Conservation (phyloP, 2,329 filamentous ascomycete genomes). For the Curvularia verruculosa region DNA sequence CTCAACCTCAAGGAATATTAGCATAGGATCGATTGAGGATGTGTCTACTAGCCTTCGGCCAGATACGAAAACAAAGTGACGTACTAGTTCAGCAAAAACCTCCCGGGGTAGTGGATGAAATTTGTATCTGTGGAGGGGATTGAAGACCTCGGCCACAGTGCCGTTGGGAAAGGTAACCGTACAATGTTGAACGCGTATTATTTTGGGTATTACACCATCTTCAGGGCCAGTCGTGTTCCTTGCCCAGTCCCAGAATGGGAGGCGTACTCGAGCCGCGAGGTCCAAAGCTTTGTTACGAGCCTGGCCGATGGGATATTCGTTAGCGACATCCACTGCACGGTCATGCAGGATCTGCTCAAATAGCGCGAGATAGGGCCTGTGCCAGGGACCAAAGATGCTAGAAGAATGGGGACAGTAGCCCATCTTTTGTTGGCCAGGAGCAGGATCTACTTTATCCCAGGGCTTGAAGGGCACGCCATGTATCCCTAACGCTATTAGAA, state of each 20-base stretch:
- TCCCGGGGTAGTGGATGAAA: conserved; percentile 40
- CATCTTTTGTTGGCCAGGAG: conserved; percentile 28
- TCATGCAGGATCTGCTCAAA: conserved; percentile 44
- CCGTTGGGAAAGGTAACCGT: conserved; percentile 39
- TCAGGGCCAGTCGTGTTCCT: conserved; percentile 28
- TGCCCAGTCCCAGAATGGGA: conserved; percentile 48
- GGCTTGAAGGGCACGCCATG: conserved; percentile 39
- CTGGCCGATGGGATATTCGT: conserved; percentile 34
- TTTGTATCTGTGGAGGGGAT: conserved; percentile 38
- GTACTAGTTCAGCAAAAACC: conserved; percentile 37
- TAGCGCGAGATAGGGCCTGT: conserved; percentile 42
- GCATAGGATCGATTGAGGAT: not conserved
- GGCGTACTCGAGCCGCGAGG: conserved; percentile 33
- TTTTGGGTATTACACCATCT: conserved; percentile 36
- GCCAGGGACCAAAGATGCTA: conserved; percentile 43
- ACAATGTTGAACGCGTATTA: conserved; percentile 25
- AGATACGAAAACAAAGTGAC: not conserved
- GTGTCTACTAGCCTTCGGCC: not conserved
- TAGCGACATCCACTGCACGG: conserved; percentile 38
- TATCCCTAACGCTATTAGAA: conserved; percentile 27
- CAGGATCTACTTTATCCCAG: conserved; percentile 36
- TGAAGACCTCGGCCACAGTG: conserved; percentile 30
- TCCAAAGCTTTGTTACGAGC: conserved; percentile 30
- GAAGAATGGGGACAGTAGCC: conserved; percentile 42
- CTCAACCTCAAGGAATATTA: conserved; percentile 25